Conservation (phyloP, 2,329 filamentous ascomycete species). For the Aspergillus sp. region DNA sequence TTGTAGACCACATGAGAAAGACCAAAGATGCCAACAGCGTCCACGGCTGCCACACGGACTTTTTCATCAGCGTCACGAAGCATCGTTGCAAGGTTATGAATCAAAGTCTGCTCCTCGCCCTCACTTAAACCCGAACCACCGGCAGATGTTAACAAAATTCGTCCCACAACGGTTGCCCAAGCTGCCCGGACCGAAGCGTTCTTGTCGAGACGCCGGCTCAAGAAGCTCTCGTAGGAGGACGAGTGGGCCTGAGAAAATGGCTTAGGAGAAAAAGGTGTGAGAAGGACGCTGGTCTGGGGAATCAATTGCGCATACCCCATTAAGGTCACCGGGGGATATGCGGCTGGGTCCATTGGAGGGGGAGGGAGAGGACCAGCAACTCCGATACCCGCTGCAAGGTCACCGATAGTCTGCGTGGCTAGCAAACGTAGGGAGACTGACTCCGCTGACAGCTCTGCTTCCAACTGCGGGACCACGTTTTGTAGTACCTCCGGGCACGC, state of each 20-base stretch:
- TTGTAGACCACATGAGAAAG: constrained; percentile 77
- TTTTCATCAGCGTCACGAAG: constrained; percentile 84
- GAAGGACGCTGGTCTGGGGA: constrained; percentile 55
- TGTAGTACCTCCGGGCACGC: constrained; percentile 80
- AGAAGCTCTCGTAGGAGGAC: constrained; percentile 72
- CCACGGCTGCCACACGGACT: constrained; percentile 82
- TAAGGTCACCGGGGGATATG: constrained; percentile 61
- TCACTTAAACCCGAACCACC: constrained; percentile 81
- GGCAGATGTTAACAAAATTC: constrained; percentile 84
- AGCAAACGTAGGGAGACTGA: constrained; percentile 78
- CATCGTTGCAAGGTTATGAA: constrained; percentile 70
- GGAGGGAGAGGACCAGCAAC: constrained; percentile 76
- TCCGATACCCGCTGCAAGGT: constrained; percentile 89
- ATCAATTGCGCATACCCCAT: constrained; percentile 45
- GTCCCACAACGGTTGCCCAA: constrained; percentile 77
- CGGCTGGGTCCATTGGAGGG: constrained; percentile 67
- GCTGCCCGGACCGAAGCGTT: constrained; percentile 71
- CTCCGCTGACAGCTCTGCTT: constrained; percentile 85
- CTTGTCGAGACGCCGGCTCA: constrained; percentile 82
- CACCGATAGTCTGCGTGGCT: constrained; percentile 88
- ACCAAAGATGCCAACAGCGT: constrained; percentile 71
- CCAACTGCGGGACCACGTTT: constrained; percentile 89
- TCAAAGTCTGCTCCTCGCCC: constrained; percentile 69
- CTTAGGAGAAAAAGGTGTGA: constrained; percentile 76
- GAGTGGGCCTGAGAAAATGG: constrained; percentile 81